Base-by-base conservation (phyloP, 2,329 filamentous ascomycete species). In the Acrodontium crateriforme region DNA sequence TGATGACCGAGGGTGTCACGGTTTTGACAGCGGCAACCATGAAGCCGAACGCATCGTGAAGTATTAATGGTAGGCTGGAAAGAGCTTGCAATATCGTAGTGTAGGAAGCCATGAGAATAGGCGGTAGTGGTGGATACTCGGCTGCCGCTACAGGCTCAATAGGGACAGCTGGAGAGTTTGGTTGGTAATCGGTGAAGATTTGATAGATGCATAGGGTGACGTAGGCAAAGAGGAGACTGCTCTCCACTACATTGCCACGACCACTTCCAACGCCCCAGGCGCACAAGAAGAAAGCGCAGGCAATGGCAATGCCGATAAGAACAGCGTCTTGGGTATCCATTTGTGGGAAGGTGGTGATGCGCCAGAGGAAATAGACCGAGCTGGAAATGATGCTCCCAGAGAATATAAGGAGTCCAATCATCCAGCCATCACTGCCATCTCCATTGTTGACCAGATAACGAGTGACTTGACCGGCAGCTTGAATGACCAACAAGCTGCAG, bases 201-300 rank as follows among this genome's bases (percentile, higher is more conserved):
- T 98, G 89, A 60, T 95, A 98, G 49, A 95, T 80, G 62, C 87
- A 95, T 37, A 98, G 75, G n/a, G 93, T 89, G 36, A 94, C 74
- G 56, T 98, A 98, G 47, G 89, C 87, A 50, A 98, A 95, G 16
- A 98, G 69, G 8, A 98, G 64, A 13, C 87, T 93, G 42, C 83
- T 92, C 58, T 98, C 87, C 30, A 95, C 80, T 2, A 87, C 83
- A 47, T 93, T 98, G 36, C 89, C 89, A 45, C 85, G 76, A 2
- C 87, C 87, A 46, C 82, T 93, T 36, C 80, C 81, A 43, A 95
- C 94, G 15, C 89, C 89, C 66, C 87, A 94, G 9, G 79, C 81
- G 52, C 83, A 89, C 9, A 98, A 65, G 49, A 95, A 93, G 38
- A 94, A 75, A 27, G 82, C 83, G 29, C 84, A 91, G 12, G 87